Base-by-base conservation (phyloP, 495 filamentous ascomycete species). In the Trichocladium antarcticum region DNA sequence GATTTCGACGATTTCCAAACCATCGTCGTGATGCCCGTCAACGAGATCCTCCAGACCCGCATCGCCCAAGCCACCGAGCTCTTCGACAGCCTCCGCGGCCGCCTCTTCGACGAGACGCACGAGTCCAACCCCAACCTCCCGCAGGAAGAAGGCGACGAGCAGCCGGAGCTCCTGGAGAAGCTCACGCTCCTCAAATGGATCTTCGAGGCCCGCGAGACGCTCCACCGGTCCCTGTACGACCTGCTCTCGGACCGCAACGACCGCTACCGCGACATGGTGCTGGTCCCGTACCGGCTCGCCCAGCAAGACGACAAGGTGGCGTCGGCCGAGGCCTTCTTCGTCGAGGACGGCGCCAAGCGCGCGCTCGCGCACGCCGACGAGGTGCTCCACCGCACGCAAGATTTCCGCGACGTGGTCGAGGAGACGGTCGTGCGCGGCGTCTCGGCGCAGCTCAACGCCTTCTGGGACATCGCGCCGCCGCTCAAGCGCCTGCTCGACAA, bases 181-280 rank as follows among this genome's bases (percentile, higher is more conserved):
- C 74, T 98, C 4, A 97, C 92, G 0, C 79, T 94, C 21, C 72
- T 97, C 9, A 98, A 98, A 59, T 98, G 92, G 92, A 82, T 97
- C 22, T 97, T 95, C 57, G 92, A 98, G 58, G 84, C 84, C 6
- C 81, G 89, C 6, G 93, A 98, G 63, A 74, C 79, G 45, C 77
- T 97, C 5, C 83, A 96, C 61, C 78, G 81, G 5, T 83, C 87
- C 54, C 68, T 85, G n/a, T 90, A 85, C 60, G 84, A 92, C 32
- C 69, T 98, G 1, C 75, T 94, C 6, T 79, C 77, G 20, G 84
- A 85, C 54, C 84, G 88, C 32, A 92, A 95, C 57, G 79, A 87
- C 38, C 80, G 83, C 34, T 98, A 96, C 66, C 82, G 83, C 57
- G 74, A 79, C 35, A 74, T 96, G 48, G 81, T 95, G 17, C 64